phyloP scores from a whole-genome alignment of 192 early-diverging fungal genomes.

The Linnemannia zychae region DNA sequence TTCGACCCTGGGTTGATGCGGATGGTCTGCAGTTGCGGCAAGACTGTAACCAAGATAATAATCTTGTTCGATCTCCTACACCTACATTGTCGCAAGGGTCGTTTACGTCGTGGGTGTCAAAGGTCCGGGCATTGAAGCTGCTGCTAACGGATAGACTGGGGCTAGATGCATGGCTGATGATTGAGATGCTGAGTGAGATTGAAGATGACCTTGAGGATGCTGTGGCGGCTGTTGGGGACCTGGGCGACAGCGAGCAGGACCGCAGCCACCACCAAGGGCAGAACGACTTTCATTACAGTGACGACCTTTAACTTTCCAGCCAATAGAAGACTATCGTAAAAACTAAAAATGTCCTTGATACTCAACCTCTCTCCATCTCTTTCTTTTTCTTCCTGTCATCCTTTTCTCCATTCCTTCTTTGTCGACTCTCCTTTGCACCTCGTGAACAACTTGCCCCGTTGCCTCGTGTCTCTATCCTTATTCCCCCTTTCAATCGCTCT shows the following conservation, averaged over 20 bases:
- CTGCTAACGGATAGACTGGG: slow-evolving; percentile 9
- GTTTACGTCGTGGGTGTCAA: not conserved
- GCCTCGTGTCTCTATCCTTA: not conserved
- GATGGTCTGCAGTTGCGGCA: not conserved
- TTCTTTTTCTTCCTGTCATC: not conserved
- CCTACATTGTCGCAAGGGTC: slow-evolving; percentile 17
- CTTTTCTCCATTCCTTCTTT: not conserved
- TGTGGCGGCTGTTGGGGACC: not conserved
- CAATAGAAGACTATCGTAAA: not conserved
- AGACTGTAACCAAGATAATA: not conserved
- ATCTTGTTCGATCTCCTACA: not conserved
- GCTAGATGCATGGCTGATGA: slow-evolving; percentile 20
- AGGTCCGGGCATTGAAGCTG: slow-evolving; percentile 13
- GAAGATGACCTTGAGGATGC: slow-evolving; percentile 26
- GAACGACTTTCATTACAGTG: not conserved
- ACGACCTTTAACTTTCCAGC: not conserved
- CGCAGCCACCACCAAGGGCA: not conserved
- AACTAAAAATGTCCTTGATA: not conserved
- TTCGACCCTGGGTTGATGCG: not conserved
- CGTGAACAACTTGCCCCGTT: not conserved
- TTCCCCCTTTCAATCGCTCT: not conserved
- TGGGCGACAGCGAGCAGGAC: not conserved
- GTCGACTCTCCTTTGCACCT: not conserved
- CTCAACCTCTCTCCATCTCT: not conserved
- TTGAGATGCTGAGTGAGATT: slow-evolving; percentile 40